These are phyloP conservation scores for Hygrophorus russula DNA, from an alignment of 768 basidiomycete species.

Conservation along the genomic window DNA sequence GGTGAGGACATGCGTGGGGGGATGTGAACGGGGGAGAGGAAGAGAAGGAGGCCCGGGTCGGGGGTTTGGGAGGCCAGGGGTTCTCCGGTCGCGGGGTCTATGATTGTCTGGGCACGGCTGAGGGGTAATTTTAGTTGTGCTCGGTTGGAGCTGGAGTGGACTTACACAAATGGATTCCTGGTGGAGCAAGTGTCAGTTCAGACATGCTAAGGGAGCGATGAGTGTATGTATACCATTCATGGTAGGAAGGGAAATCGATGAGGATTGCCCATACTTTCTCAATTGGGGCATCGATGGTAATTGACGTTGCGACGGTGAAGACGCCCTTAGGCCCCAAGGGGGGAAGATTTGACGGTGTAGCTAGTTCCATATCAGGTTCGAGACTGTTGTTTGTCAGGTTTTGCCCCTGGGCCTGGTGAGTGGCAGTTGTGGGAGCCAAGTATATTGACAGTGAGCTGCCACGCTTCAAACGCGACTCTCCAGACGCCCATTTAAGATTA, in stretches of 20 bases:
- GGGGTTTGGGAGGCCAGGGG: constrained; percentile 37
- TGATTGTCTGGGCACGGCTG: background rate
- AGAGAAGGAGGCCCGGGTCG: constrained; percentile 33
- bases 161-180: constrained; percentile 64
- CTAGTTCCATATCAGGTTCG: background rate
- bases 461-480: too few relatives aligned
- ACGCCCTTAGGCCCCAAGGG: constrained; percentile 30
- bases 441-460: too few relatives aligned
- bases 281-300: constrained; percentile 47
- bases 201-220: background rate
- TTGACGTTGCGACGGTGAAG: constrained; percentile 34
- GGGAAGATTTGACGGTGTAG: constrained; percentile 21
- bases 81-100: constrained; percentile 22
- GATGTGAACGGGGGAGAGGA: constrained; percentile 42
- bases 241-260: constrained; percentile 50
- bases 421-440: too few relatives aligned
- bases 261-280: constrained; percentile 53
- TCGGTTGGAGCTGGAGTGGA: constrained; percentile 5
- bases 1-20: constrained; percentile 42
- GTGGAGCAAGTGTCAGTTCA: background rate
- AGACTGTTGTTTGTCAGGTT: too few relatives aligned
- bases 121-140: too few relatives aligned
- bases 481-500: too few relatives aligned
- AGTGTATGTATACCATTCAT: constrained; percentile 37
- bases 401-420: too few relatives aligned